Conservation (phyloP, 1,284 basidiomycete species). For the Marasmius tenuissimus region DNA sequence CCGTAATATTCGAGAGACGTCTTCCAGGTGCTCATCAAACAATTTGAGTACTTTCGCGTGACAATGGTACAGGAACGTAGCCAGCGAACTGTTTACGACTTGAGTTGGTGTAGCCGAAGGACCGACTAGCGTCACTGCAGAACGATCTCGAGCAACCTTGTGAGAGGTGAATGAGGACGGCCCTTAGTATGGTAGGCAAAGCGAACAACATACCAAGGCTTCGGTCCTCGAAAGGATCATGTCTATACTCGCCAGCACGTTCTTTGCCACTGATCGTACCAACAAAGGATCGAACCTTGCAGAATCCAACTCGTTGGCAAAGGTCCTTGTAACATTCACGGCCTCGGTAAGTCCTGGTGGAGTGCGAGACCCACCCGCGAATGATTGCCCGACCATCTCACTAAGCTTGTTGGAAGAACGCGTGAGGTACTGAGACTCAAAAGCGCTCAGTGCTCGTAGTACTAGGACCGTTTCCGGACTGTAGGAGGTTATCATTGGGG, state of each 20-base stretch:
- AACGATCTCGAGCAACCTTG: slow-evolving; percentile 76
- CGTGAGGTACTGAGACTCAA: slow-evolving; percentile 85
- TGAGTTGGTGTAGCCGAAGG: slow-evolving; percentile 80
- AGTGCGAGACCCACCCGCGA: slow-evolving; percentile 62
- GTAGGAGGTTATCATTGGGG: background rate
- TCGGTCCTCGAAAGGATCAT: slow-evolving; percentile 64
- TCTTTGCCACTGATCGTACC: slow-evolving; percentile 76
- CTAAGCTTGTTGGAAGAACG: slow-evolving; percentile 81
- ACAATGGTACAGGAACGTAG: slow-evolving; percentile 78
- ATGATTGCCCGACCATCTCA: slow-evolving; percentile 74
- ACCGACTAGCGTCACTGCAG: slow-evolving; percentile 73
- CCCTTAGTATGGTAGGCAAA: background rate
- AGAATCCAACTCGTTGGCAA: slow-evolving; percentile 90
- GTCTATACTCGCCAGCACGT: slow-evolving; percentile 67
- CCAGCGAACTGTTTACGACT: slow-evolving; percentile 71
- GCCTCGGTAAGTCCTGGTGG: slow-evolving; percentile 81
- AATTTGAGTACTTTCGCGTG: slow-evolving; percentile 71
- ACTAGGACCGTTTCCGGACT: slow-evolving; percentile 91
- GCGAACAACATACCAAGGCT: slow-evolving; percentile 53
- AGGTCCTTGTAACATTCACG: slow-evolving; percentile 68
- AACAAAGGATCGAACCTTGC: slow-evolving; percentile 92
- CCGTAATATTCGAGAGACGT: slow-evolving; percentile 58
- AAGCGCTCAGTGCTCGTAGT: slow-evolving; percentile 76
- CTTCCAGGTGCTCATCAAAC: slow-evolving; percentile 68
- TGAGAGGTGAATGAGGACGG: background rate